phyloP scores from a whole-genome alignment of 768 basidiomycete species.

The Neoboletus subvelutipes region DNA sequence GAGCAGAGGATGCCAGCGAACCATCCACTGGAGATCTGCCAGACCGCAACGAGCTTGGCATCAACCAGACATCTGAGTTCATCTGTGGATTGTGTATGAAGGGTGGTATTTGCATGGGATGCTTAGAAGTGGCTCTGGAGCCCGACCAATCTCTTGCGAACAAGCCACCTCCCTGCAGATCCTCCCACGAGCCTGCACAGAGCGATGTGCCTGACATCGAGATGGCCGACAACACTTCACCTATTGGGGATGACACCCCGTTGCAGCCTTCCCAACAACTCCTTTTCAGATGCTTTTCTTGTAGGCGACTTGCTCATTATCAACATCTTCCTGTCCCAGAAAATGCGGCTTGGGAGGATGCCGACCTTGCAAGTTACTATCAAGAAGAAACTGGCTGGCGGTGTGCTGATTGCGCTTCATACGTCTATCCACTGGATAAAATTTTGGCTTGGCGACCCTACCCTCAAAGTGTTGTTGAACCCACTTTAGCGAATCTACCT shows the following conservation, averaged over 20 bases:
- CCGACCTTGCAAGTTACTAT: conserved; percentile 60
- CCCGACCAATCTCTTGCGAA: conserved; percentile 38
- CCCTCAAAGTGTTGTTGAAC: conserved; percentile 62
- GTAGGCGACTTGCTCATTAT: conserved; percentile 85
- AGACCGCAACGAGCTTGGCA: conserved; percentile 47
- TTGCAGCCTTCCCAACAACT: conserved; percentile 40
- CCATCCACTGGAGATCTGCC: conserved; percentile 32
- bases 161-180: conserved; percentile 11
- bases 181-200: conserved; percentile 8
- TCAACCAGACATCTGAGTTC: conserved; percentile 72
- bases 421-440: conserved; percentile 67
- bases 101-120: conserved; percentile 78
- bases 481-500: conserved; percentile 40
- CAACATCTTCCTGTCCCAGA: conserved; percentile 58
- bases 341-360: conserved; percentile 33
- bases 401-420: conserved; percentile 79
- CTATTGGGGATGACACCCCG: conserved; percentile 16
- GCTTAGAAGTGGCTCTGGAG: conserved; percentile 55
- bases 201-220: conserved; percentile 29
- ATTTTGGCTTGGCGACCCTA: conserved; percentile 92
- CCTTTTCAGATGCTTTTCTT: conserved; percentile 79
- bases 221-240: conserved; percentile 34
- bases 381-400: conserved; percentile 56
- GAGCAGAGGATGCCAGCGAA: conserved; percentile 24
- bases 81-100: conserved; percentile 73